Evolutionary conservation across 345 rosid genomes (phyloP).

Genomic region (Eucalyptus fibrosa): DNA sequence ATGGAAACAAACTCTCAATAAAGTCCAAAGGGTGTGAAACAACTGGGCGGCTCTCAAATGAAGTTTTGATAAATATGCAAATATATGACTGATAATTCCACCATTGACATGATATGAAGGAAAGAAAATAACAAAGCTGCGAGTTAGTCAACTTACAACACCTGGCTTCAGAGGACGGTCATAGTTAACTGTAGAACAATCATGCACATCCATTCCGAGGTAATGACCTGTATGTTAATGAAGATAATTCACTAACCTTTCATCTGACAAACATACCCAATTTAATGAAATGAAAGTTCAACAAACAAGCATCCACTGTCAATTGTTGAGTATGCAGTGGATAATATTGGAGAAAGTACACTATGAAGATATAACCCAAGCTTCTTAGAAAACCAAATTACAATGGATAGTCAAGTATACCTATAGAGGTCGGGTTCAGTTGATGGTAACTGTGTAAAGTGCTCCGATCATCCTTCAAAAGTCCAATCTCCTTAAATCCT

Average conservation of each 20-base stretch:
- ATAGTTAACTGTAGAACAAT: constrained; percentile 59
- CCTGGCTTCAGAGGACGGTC: constrained; percentile 81
- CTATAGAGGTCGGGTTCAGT: constrained; percentile 93
- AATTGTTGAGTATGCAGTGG: neutral
- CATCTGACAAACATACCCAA: neutral
- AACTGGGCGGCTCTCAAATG: neutral
- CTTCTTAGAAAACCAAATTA: neutral
- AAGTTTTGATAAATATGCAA: neutral
- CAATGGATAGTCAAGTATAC: constrained; percentile 12
- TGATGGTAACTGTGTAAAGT: constrained; percentile 25
- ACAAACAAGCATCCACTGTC: neutral
- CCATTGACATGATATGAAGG: neutral
- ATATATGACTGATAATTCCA: neutral
- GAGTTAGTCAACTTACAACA: constrained; percentile 46
- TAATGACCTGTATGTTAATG: constrained; percentile 57
- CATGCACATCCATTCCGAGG: constrained; percentile 98
- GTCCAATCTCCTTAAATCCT: constrained; percentile 79
- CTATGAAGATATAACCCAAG: neutral
- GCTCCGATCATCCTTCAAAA: constrained; percentile 34
- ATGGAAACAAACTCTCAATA: neutral
- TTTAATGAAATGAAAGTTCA: neutral
- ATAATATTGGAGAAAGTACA: neutral
- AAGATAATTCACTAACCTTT: neutral
- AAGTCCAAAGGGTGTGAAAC: neutral
- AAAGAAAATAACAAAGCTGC: neutral